These are phyloP conservation scores for Meredithiella fracta DNA, from an alignment of 2,329 filamentous ascomycete genomes.

Conservation along the genomic window DNA sequence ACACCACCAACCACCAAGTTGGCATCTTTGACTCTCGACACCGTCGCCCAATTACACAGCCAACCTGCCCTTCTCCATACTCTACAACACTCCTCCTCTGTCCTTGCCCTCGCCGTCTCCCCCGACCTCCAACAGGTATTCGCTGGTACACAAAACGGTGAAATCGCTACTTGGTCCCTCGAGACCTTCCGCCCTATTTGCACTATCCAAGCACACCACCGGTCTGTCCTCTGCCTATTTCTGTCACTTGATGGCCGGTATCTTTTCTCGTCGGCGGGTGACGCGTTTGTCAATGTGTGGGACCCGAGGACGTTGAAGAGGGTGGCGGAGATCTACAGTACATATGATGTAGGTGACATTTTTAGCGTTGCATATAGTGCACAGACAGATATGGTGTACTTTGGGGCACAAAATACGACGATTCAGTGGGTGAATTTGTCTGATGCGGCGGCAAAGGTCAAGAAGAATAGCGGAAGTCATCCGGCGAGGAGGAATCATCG, in stretches of 20 bases:
- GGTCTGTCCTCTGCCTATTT: conserved; percentile 73
- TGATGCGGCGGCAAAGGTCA: conserved; percentile 41
- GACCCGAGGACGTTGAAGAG: conserved; percentile 57
- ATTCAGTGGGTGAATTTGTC: conserved; percentile 82
- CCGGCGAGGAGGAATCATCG: conserved; percentile 64
- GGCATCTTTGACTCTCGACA: background rate
- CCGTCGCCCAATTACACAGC: conserved; percentile 1
- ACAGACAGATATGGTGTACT: conserved; percentile 64
- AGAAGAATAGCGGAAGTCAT: conserved; percentile 49
- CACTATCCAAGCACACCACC: conserved; percentile 74
- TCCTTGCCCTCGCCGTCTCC: conserved; percentile 69
- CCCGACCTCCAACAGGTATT: conserved; percentile 65
- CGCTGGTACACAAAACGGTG: conserved; percentile 81
- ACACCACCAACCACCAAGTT: background rate
- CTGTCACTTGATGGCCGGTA: conserved; percentile 59
- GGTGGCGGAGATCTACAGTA: conserved; percentile 80
- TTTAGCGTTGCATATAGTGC: conserved; percentile 87
- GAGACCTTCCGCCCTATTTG: conserved; percentile 68
- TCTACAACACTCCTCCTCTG: conserved; percentile 60
- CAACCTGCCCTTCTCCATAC: conserved; percentile 44
- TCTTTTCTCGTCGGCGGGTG: conserved; percentile 83
- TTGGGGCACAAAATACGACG: conserved; percentile 85
- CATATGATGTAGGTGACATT: conserved; percentile 86
- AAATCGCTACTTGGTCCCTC: conserved; percentile 83
- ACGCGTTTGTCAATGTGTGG: conserved; percentile 92